Evolutionary conservation across 2,329 filamentous ascomycete species (phyloP).

Genomic region (Clonostachys solani): DNA sequence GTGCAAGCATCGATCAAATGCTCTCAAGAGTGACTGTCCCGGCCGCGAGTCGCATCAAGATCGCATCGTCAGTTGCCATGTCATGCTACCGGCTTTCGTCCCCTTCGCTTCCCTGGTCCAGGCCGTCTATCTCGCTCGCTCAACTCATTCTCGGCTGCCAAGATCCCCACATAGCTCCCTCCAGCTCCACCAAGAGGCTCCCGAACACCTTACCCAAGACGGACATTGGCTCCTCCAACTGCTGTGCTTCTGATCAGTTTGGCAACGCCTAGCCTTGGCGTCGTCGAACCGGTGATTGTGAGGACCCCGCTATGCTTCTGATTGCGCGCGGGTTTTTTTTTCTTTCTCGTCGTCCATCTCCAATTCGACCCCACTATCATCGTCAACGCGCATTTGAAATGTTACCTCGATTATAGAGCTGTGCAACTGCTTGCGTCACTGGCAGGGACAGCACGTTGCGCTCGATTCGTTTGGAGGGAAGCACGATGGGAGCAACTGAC

Average conservation of each 20-base stretch:
- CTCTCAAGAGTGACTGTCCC: too few species aligned
- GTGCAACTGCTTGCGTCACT: too few species aligned
- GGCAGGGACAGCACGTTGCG: too few species aligned
- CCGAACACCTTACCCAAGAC: not conserved
- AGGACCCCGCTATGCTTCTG: not conserved
- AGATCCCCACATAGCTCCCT: not conserved
- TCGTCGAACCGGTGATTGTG: slow-evolving; percentile 5
- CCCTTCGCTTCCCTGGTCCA: not conserved
- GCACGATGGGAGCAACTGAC: too few species aligned
- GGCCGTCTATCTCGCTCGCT: too few species aligned
- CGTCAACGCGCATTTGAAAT: too few species aligned
- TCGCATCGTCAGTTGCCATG: not conserved
- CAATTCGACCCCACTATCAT: too few species aligned
- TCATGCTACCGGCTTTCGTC: not conserved
- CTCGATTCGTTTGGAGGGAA: too few species aligned
- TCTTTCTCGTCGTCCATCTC: not conserved
- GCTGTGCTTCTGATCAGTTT: not conserved
- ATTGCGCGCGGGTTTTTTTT: not conserved
- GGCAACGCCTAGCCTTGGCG: slow-evolving; percentile 4
- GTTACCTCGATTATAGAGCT: too few species aligned
- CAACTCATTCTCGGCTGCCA: not conserved
- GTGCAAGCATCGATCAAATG: too few species aligned
- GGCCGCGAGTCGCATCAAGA: not conserved
- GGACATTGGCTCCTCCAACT: not conserved
- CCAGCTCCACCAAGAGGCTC: not conserved